These are phyloP conservation scores for Mrakia blollopis DNA, from an alignment of 768 basidiomycete genomes.

Conservation along the genomic window DNA sequence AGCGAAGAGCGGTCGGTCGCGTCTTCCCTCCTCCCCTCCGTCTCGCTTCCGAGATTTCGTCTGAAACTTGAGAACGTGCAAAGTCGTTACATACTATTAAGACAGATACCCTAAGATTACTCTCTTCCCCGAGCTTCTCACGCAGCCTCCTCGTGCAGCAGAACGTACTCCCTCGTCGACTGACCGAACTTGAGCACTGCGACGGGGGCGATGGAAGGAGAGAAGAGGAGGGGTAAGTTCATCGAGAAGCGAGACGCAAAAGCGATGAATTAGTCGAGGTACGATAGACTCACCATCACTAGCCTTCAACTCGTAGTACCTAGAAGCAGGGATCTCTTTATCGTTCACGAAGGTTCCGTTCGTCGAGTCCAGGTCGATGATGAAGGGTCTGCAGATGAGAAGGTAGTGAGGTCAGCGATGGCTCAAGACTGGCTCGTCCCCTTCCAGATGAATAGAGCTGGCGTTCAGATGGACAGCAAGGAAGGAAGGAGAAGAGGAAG, in stretches of 20 bases:
- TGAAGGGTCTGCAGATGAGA: slow-evolving; percentile 64
- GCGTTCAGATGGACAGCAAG: too few relatives aligned
- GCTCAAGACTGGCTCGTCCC: not conserved
- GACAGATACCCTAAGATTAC: too few relatives aligned
- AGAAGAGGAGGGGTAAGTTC: not conserved
- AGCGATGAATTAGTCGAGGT: slow-evolving; percentile 7
- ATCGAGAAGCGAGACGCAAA: not conserved
- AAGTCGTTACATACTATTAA: too few relatives aligned
- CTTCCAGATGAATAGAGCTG: too few relatives aligned
- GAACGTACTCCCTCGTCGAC: slow-evolving; percentile 74
- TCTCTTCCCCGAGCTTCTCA: not conserved
- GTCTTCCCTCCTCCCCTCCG: not conserved
- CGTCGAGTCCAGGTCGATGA: slow-evolving; percentile 98
- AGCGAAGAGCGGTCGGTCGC: too few relatives aligned
- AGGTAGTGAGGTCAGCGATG: not conserved
- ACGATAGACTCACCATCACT: slow-evolving; percentile 61
- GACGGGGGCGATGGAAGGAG: not conserved
- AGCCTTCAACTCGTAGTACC: slow-evolving; percentile 77
- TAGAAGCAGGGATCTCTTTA: slow-evolving; percentile 70
- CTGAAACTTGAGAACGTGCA: too few relatives aligned
- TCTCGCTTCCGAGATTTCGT: not conserved
- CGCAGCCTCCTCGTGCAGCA: slow-evolving; percentile 68
- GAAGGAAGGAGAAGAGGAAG: not conserved
- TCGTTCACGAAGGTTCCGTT: slow-evolving; percentile 92
- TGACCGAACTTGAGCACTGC: slow-evolving; percentile 80